Conservation (phyloP, 208 protist species). For the Trypanosoma mega region DNA sequence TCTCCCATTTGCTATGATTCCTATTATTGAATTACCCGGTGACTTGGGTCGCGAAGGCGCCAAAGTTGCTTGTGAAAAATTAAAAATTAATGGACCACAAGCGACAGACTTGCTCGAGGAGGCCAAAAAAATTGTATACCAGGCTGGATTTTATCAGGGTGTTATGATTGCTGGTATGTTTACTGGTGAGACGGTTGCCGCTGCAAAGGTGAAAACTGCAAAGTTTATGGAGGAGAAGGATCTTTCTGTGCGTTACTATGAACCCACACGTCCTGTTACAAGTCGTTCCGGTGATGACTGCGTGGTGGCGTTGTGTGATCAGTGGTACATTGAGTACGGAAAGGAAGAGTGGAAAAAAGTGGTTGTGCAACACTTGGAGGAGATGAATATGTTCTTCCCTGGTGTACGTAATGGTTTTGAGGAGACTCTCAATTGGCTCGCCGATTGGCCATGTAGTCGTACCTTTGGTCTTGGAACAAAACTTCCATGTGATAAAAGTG, state of each 20-base stretch:
- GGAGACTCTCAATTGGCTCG: constrained; percentile 96
- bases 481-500: constrained; percentile 94
- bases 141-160: constrained; percentile 98
- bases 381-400: constrained; percentile 94
- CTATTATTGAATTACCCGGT: constrained; percentile 95
- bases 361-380: constrained; percentile 82
- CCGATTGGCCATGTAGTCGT: constrained; percentile 99
- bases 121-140: constrained; percentile 98
- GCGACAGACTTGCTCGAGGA: constrained; percentile 94
- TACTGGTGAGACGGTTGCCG: constrained; percentile 81
- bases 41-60: constrained; percentile 86
- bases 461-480: constrained; percentile 99
- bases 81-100: constrained; percentile 96
- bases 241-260: constrained; percentile 93
- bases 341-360: constrained; percentile 95
- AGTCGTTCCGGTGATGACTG: constrained; percentile 99
- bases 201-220: constrained; percentile 93
- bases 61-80: constrained; percentile 91
- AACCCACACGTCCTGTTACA: constrained; percentile 96
- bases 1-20: constrained; percentile 91
- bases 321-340: constrained; percentile 99
- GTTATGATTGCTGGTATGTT: constrained; percentile 81
- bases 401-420: constrained; percentile 93
- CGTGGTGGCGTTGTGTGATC: constrained; percentile 98
- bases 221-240: constrained; percentile 79